Base-by-base conservation (phyloP, 2,329 filamentous ascomycete species). In the Aspergillus oerlinghausenensis region DNA sequence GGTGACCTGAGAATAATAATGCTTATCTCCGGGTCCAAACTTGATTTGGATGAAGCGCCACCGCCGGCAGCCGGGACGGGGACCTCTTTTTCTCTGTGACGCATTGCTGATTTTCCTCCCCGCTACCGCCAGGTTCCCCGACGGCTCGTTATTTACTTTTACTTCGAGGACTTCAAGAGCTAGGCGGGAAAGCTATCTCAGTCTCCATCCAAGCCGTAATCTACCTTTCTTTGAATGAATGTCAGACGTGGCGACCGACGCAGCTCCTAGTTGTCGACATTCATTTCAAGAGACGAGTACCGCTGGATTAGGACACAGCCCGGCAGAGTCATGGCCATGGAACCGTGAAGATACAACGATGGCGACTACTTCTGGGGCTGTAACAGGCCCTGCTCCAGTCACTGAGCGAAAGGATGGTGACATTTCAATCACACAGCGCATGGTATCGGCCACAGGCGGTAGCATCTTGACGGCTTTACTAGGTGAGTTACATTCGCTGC, bases 391-490 rank as follows among this genome's bases (percentile, higher is more conserved):
- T 42, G 54, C 60, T 50, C 59, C 60, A 35, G 52, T 55, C 51
- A 57, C 63, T 57, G 56, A 54, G 61, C 53, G 57, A 35, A 56
- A 55, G 45, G 60, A 59, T 35, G 67, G 68, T 29, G 57, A 93
- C 60, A 90, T 95, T 62, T 92, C 92, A 4, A 83, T 92, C 23
- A 76, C 82, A 11, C 93, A 97, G 78, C 94, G 93, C 79, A 99
- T 99, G 94, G 74, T 96, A 54, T 96, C 93, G 55, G 94, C 94
- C 51, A 90, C 93, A 63, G 88, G 88, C 54, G 94, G 94, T 58
- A 97, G 92, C 75, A 77, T 99, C 56, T 74, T 97, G 61, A 97
- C 93, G 8, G 94, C 92, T 21, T 75, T 97, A 26, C 82, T 97
- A 45, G 90, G 92, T 96, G 81, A 63, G 84, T 71, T 47, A 17